These are phyloP conservation scores for Kluyveromyces sp. DNA, from an alignment of 1,139 yeast species.

Conservation along the genomic window DNA sequence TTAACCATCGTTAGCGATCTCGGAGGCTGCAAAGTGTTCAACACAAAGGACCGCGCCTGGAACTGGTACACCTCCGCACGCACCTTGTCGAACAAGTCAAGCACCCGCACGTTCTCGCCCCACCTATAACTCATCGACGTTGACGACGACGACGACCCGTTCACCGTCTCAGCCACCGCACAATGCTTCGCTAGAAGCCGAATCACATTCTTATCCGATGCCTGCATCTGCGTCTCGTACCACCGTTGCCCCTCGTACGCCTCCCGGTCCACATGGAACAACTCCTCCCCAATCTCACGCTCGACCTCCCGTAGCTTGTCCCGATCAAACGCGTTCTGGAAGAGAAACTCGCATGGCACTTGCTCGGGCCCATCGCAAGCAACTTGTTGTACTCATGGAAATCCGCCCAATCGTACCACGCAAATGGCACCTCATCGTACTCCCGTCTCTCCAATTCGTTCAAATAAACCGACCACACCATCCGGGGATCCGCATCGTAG, in stretches of 20 bases:
- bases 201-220: neutral
- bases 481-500: conserved; percentile 41
- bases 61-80: conserved; percentile 21
- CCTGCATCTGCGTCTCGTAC: conserved; percentile 1
- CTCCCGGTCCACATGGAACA: conserved; percentile 25
- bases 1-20: conserved; percentile 16
- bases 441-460: conserved; percentile 14
- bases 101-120: neutral
- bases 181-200: conserved; percentile 1
- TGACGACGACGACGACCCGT: neutral
- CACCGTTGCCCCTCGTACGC: conserved; percentile 14
- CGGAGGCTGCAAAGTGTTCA: conserved; percentile 11
- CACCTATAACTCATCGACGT: neutral
- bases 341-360: conserved; percentile 19
- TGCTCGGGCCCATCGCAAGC: conserved; percentile 34
- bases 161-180: neutral
- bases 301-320: conserved; percentile 23
- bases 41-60: conserved; percentile 18
- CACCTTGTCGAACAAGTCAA: conserved; percentile 5
- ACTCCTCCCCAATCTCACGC: conserved; percentile 10
- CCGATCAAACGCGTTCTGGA: conserved; percentile 5
- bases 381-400: conserved; percentile 39
- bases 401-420: conserved; percentile 55
- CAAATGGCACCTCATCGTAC: conserved; percentile 36
- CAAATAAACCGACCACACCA: conserved; percentile 32